phyloP scores from a whole-genome alignment of 306 rosid species.

The Geum urbanum region DNA sequence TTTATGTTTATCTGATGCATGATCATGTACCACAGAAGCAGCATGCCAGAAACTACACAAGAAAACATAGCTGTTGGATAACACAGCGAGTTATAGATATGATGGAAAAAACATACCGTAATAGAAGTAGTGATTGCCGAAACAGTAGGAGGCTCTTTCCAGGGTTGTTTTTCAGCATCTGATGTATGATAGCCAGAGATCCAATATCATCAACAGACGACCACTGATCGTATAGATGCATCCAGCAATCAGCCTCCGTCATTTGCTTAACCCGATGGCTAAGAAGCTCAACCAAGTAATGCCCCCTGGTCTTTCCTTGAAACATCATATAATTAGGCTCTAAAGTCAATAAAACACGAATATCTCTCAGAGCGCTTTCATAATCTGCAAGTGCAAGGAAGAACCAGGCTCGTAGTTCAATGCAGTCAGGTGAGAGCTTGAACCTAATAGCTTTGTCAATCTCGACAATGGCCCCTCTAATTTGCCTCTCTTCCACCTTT shows the following conservation, averaged over 20 bases:
- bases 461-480: constrained; percentile 56
- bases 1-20: neutral
- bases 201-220: constrained; percentile 76
- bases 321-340: constrained; percentile 59
- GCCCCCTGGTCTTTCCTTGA: constrained; percentile 49
- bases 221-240: constrained; percentile 78
- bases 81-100: neutral
- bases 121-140: constrained; percentile 76
- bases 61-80: constrained; percentile 20
- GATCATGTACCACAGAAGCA: neutral
- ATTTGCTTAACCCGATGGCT: constrained; percentile 34
- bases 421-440: constrained; percentile 58
- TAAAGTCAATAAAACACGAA: constrained; percentile 60
- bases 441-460: constrained; percentile 61
- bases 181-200: constrained; percentile 76
- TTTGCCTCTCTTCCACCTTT: constrained; percentile 59
- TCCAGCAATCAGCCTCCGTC: constrained; percentile 79
- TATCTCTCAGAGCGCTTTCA: constrained; percentile 59
- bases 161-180: constrained; percentile 67
- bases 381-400: constrained; percentile 52
- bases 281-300: constrained; percentile 48
- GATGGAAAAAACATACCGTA: constrained; percentile 42
- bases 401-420: constrained; percentile 77
- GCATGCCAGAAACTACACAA: neutral
- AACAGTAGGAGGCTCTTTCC: constrained; percentile 59